Base-by-base conservation (phyloP, 306 rosid species). In the Ziziphus jujuba region DNA sequence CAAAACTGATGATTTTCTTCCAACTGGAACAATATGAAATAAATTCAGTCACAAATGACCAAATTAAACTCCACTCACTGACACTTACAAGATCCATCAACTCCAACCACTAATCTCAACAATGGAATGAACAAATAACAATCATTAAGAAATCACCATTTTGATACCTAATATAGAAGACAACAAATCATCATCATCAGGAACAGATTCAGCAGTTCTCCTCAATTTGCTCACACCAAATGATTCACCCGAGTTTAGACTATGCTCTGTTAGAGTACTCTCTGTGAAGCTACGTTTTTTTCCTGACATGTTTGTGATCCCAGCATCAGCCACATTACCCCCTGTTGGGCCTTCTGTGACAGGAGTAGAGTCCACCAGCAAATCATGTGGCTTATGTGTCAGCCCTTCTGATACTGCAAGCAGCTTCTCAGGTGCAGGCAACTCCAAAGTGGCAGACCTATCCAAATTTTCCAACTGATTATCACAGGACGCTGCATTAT, bases 111-210 rank as follows among this genome's bases (percentile, higher is more conserved):
- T 20, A 40, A 62, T 53, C 34, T 7, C 24, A 34, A 55, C 56
- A 23, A 58, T 22, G 25, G 54, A 33, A 74, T 15, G 47, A 52
- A 65, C 36, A 71, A 34, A 36, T 20, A 45, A 54, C 35, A 40
- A 33, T 71, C 47, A 40, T 61, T 35, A 64, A 64, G 56, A 53
- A 61, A 61, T 25, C 55, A 31, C 38, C 70, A 61, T 11, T 23
- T 54, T 6, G 54, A 74, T 85, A 95, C 99, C 99, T 88, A 95
- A 84, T 73, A 95, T 95, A 45, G 99, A 91, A 70, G 99, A 95
- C 83, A 95, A 79, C 63, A 95, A 69, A 85, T 95, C 99, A 81
- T 95, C 88, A 54, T 95, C 99, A 75, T 87, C 96, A 51, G 99
- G 99, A 82, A 95, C 62, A 48, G 87, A 83, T 71, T 85, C 92